phyloP scores from a whole-genome alignment of 2,329 filamentous ascomycete genomes.

The Beauveria medogensis region DNA sequence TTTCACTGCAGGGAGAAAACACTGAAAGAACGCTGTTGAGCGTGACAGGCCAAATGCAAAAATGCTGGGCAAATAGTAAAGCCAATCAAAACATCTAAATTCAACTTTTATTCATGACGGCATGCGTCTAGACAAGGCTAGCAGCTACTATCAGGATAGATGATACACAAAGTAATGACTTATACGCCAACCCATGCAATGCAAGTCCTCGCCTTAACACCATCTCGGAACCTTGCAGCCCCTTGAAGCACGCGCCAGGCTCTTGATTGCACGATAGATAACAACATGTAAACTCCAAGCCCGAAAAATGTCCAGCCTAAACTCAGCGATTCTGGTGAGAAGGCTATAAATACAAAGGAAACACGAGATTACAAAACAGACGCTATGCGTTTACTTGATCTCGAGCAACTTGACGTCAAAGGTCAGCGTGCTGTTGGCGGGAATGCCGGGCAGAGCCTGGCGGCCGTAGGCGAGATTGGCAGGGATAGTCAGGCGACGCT shows the following conservation, averaged over 20 bases:
- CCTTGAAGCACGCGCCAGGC: slow-evolving; percentile 32
- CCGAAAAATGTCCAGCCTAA: slow-evolving; percentile 12
- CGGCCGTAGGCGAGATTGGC: slow-evolving; percentile 83
- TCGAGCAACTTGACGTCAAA: slow-evolving; percentile 87
- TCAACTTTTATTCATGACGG: slow-evolving; percentile 10
- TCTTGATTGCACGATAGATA: slow-evolving; percentile 32
- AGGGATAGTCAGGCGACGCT: slow-evolving; percentile 87
- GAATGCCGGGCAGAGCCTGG: slow-evolving; percentile 75
- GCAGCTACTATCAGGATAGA: slow-evolving; percentile 14
- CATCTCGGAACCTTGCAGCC: neutral
- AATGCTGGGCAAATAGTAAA: neutral
- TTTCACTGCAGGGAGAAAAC: neutral
- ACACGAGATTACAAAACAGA: neutral
- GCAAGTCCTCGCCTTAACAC: slow-evolving; percentile 40
- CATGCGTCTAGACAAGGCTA: neutral
- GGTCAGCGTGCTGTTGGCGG: slow-evolving; percentile 79
- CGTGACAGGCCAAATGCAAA: neutral
- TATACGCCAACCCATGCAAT: slow-evolving; percentile 42
- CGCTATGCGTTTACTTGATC: slow-evolving; percentile 58
- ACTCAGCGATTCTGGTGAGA: neutral
- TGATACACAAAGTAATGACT: slow-evolving; percentile 18
- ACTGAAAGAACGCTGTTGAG: neutral
- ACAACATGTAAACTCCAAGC: slow-evolving; percentile 20
- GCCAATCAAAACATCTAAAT: neutral
- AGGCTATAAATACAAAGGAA: slow-evolving; percentile 15